phyloP scores from a whole-genome alignment of 768 basidiomycete genomes.

The Pulveroboletus sp. region DNA sequence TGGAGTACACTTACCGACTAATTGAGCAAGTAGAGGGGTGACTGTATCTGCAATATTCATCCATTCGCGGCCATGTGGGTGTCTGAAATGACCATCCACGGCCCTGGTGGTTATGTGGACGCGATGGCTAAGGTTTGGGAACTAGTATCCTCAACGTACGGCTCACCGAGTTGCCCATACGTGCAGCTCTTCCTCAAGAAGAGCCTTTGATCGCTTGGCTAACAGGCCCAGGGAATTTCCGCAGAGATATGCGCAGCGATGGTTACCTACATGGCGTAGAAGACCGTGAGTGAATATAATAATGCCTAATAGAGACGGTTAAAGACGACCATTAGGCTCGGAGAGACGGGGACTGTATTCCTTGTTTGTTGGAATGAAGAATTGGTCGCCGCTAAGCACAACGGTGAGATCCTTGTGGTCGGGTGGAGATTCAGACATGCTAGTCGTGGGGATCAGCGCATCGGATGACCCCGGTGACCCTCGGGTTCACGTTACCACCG shows the following conservation, averaged over 20 bases:
- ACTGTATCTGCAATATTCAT: conserved; percentile 70
- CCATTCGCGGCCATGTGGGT: conserved; percentile 86
- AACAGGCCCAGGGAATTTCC: conserved; percentile 93
- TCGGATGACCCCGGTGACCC: too few species aligned
- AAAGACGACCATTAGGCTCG: conserved; percentile 37
- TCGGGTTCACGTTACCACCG: conserved; percentile 16
- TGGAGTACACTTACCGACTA: conserved; percentile 64
- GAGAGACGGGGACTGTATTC: conserved; percentile 43
- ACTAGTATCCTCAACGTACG: conserved; percentile 9
- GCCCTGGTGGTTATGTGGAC: conserved; percentile 46
- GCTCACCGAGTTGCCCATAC: conserved; percentile 77
- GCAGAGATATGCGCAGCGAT: conserved; percentile 79
- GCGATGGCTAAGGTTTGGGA: conserved; percentile 2
- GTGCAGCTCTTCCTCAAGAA: conserved; percentile 79
- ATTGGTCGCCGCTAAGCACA: conserved; percentile 48
- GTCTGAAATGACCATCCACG: conserved; percentile 86
- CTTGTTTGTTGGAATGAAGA: conserved; percentile 54
- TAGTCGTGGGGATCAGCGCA: background rate
- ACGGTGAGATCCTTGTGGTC: conserved; percentile 22
- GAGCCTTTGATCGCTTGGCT: conserved; percentile 65
- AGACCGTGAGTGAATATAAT: conserved; percentile 12
- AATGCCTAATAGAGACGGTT: background rate
- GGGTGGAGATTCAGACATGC: background rate
- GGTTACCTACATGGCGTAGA: conserved; percentile 36
- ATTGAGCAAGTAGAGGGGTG: conserved; percentile 69